Conservation (phyloP, 805 yeast species). For the Ogataea wickerhamii region DNA sequence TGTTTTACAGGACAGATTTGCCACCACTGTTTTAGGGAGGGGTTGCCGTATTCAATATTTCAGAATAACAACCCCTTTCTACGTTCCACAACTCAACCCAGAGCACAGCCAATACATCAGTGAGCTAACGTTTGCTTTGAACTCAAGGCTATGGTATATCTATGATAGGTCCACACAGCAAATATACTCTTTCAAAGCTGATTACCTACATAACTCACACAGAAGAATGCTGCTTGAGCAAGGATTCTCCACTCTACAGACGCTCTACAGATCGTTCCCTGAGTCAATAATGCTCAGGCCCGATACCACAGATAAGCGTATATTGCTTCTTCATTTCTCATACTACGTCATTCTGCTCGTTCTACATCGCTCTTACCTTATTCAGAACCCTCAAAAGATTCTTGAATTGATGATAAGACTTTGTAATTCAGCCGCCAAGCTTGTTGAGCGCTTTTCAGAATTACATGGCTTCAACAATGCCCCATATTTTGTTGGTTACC, state of each 20-base stretch:
- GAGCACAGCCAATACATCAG: constrained; percentile 13
- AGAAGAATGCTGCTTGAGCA: constrained; percentile 28
- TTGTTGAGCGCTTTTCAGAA: constrained; percentile 17
- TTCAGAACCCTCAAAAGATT: constrained; percentile 28
- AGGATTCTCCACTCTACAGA: constrained; percentile 25
- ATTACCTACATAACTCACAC: constrained; percentile 32
- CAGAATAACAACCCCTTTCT: constrained; percentile 29
- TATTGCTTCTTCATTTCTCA: constrained; percentile 29
- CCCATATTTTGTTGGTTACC: constrained; percentile 33
- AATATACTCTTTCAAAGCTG: constrained; percentile 35
- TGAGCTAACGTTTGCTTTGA: constrained; percentile 28
- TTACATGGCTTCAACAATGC: constrained; percentile 17
- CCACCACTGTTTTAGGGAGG: constrained; percentile 33
- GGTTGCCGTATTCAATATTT: constrained; percentile 34
- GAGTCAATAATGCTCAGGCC: constrained; percentile 6
- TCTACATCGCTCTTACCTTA: constrained; percentile 31
- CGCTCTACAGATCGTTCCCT: constrained; percentile 26
- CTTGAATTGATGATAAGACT: constrained; percentile 24
- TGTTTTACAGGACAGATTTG: constrained; percentile 31
- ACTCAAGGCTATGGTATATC: constrained; percentile 31
- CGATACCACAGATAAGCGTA: constrained; percentile 17
- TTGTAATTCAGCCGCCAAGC: constrained; percentile 22
- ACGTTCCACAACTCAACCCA: constrained; percentile 15
- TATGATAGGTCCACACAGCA: constrained; percentile 32
- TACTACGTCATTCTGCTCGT: constrained; percentile 27